Base-by-base conservation (phyloP, 2,329 filamentous ascomycete species). In the Alternaria metachromatica region DNA sequence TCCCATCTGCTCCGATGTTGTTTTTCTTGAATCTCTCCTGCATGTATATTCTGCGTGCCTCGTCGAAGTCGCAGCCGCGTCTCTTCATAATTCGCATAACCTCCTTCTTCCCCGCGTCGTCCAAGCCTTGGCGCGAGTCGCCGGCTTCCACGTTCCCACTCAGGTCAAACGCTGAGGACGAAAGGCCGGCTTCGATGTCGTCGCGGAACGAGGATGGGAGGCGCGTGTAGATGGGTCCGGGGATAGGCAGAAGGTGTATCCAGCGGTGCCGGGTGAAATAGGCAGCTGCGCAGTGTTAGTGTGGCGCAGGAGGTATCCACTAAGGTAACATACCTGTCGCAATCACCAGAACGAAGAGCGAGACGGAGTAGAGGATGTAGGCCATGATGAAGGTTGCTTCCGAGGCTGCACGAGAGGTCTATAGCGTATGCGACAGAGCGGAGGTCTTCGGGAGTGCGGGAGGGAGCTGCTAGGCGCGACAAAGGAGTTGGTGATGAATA, bases 71-170 rank as follows among this genome's bases (percentile, higher is more conserved):
- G 68, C 98, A 87, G 62, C 90, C 87, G 68, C 89, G 87, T 78
- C 87, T 89, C 87, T 93, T 95, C 96, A 99, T 99, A 72, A 99
- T 94, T 72, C 87, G 87, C 74, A 94, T 87, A 45, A 99, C 89
- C 80, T 97, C 93, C 43, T 86, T 83, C 84, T 98, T 98, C 60
- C 88, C 92, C 51, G 83, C 84, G 69, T 91, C 89, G 77, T 98
- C 94, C 18, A 99, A 85, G 0, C 96, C 96, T 0, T 89, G 88
- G 69, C 96, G 88, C 28, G 86, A 85, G 78, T 99, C 96, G 55
- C 92, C 92, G 12, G 87, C 88, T 62, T 90, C 89, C 33, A 99
- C 84, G 77, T 99, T 99, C 67, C 87, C 88, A 10, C 86, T 83
- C 25, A 99, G 87, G 76, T 97, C 92, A 79, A 99, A 99, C 58